Base-by-base conservation (phyloP, 176 grass and related monocot genomes). In the Avena insularis region DNA sequence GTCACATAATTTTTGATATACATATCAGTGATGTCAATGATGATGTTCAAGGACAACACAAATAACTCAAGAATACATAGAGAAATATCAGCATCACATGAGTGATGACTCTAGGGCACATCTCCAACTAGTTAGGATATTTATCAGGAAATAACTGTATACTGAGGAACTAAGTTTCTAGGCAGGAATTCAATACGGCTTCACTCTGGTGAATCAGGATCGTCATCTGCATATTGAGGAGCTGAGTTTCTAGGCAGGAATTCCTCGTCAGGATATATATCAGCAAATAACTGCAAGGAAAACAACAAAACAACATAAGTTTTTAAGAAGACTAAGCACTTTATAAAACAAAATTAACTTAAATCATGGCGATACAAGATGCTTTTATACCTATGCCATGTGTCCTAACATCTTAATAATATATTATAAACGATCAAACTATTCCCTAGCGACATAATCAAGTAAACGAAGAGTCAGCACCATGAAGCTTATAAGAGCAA, bases 181-280 rank as follows among this genome's bases (percentile, higher is more conserved):
- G 40, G 40, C 40, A 43, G 0, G 40, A 43, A 43, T 43, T 43
- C 40, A 7, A 43, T 43, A 43, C 8, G 40, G 40, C 40, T 43
- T 43, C 40, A 43, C 5, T 43, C 40, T 43, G 40, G 40, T 43
- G 80, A 82, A 87, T 85, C 88, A 54, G 54, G 80, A 72, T 90
- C 86, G 3, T 92, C 89, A 74, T 90, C 86, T 31, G n/a, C 71
- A 71, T 95, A 81, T 64, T 85, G 65, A 76, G 88, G 54, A 87
- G 91, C 86, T 31, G 84, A 77, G 33, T 74, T 89, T 75, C 51
- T 86, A 62, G 93, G 91, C 25, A 95, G 87, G 40, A 43, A 43
- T 75, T 98, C 90, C 63, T 95, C 85, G 17, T 89, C 46, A 47
- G 92, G 88, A 86, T 83, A 94, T 35, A 87, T 91, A 79, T 84